Evolutionary conservation across 2,329 filamentous ascomycete genomes (phyloP).

Genomic region (Sclerotinia glacialis): DNA sequence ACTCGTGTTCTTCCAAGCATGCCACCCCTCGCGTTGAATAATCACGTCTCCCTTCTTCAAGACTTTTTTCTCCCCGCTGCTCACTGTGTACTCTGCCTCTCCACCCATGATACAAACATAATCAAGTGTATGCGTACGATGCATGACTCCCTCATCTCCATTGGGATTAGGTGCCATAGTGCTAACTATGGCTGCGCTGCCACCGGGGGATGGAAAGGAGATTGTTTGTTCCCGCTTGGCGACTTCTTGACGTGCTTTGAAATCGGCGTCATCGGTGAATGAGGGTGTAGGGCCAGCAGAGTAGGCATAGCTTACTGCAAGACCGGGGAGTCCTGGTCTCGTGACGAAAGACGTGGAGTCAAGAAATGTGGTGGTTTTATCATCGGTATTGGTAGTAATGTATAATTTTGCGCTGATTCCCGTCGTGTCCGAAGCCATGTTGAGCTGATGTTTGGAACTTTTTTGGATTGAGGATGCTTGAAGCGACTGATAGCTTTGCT

Average conservation of each 20-base stretch:
- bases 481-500: too few species aligned
- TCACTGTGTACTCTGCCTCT: conserved; percentile 42
- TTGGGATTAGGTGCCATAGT: conserved; percentile 25
- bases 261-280: conserved; percentile 12
- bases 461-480: neutral
- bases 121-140: conserved; percentile 44
- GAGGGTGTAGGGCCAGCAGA: conserved; percentile 23
- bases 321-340: neutral
- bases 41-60: conserved; percentile 42
- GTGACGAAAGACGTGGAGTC: neutral
- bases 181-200: neutral
- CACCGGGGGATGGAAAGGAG: conserved; percentile 23
- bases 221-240: neutral
- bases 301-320: conserved; percentile 24
- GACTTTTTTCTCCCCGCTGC: conserved; percentile 42
- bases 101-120: conserved; percentile 43
- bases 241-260: neutral
- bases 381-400: conserved; percentile 17
- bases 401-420: neutral
- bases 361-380: neutral
- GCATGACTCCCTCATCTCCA: conserved; percentile 37
- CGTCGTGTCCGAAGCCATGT: neutral
- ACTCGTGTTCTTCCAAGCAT: conserved; percentile 42
- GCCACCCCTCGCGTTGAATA: conserved; percentile 44
- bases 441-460: neutral